phyloP scores from a whole-genome alignment of 2,329 filamentous ascomycete genomes.

The Colletotrichum truncatum region DNA sequence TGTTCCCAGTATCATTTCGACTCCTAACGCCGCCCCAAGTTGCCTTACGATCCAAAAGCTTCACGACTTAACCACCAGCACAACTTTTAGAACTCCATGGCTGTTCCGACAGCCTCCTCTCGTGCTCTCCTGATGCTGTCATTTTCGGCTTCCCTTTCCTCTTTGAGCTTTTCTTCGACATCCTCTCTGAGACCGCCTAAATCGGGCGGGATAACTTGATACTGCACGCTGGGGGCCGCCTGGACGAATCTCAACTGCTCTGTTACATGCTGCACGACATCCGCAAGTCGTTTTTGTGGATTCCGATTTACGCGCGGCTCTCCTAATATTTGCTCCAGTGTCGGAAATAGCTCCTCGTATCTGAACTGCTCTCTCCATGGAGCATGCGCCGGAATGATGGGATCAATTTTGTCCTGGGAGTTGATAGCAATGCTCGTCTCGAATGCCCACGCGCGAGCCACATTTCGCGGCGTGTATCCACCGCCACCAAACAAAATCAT shows the following conservation, averaged over 20 bases:
- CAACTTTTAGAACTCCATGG: constrained; percentile 61
- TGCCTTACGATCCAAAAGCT: background rate
- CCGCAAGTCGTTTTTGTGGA: constrained; percentile 74
- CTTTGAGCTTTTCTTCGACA: constrained; percentile 73
- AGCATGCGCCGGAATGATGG: constrained; percentile 80
- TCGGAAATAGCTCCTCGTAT: constrained; percentile 83
- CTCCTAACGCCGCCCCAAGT: constrained; percentile 12
- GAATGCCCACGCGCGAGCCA: constrained; percentile 95
- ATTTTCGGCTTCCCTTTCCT: constrained; percentile 69
- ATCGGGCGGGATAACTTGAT: constrained; percentile 82
- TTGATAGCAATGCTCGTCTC: constrained; percentile 92
- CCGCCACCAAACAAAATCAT: constrained; percentile 93
- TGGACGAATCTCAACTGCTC: constrained; percentile 90
- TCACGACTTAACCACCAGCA: background rate
- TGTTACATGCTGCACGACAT: constrained; percentile 79
- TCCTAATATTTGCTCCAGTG: constrained; percentile 75
- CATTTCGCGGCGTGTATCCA: constrained; percentile 95
- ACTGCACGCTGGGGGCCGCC: constrained; percentile 87
- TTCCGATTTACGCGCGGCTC: constrained; percentile 83
- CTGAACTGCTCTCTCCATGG: constrained; percentile 91
- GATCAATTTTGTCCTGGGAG: constrained; percentile 73
- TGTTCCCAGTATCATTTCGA: background rate
- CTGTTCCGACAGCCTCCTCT: constrained; percentile 66
- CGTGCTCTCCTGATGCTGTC: constrained; percentile 60
- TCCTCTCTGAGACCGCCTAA: constrained; percentile 74